Conservation (phyloP, 768 basidiomycete species). For the Termitomyces sp. region DNA sequence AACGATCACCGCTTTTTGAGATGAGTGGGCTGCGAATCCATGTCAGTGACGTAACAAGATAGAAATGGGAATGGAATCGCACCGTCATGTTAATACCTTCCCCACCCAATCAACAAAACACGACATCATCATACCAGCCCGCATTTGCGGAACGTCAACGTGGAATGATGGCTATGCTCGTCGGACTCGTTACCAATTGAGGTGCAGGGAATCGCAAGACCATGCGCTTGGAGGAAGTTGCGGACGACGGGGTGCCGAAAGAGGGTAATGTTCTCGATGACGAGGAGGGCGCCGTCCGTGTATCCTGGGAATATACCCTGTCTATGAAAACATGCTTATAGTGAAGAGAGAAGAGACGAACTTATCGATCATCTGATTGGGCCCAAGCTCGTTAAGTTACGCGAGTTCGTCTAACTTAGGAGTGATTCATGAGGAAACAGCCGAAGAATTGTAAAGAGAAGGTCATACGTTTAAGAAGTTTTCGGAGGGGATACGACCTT, state of each 20-base stretch:
- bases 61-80: too few relatives aligned
- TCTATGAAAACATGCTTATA: too few relatives aligned
- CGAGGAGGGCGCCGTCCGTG: conserved; percentile 78
- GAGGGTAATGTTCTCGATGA: conserved; percentile 90
- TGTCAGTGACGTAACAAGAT: conserved; percentile 19
- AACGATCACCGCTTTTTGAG: conserved; percentile 55
- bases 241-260: conserved; percentile 90
- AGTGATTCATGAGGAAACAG: too few relatives aligned
- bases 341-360: too few relatives aligned
- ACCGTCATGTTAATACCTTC: too few relatives aligned
- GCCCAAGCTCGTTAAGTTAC: too few relatives aligned
- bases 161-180: conserved; percentile 78
- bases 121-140: conserved; percentile 94
- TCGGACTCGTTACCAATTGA: conserved; percentile 50
- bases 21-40: conserved; percentile 47
- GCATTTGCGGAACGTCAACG: conserved; percentile 80
- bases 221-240: conserved; percentile 73
- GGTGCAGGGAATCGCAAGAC: conserved; percentile 79
- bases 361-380: conserved; percentile 64
- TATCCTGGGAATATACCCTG: conserved; percentile 93
- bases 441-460: too few relatives aligned
- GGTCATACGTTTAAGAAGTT: too few relatives aligned
- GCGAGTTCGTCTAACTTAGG: too few relatives aligned
- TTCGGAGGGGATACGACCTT: too few relatives aligned
- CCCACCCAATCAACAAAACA: conserved; percentile 83